Conservation (phyloP, 768 basidiomycete genomes). For the Amanita pallidorosea region DNA sequence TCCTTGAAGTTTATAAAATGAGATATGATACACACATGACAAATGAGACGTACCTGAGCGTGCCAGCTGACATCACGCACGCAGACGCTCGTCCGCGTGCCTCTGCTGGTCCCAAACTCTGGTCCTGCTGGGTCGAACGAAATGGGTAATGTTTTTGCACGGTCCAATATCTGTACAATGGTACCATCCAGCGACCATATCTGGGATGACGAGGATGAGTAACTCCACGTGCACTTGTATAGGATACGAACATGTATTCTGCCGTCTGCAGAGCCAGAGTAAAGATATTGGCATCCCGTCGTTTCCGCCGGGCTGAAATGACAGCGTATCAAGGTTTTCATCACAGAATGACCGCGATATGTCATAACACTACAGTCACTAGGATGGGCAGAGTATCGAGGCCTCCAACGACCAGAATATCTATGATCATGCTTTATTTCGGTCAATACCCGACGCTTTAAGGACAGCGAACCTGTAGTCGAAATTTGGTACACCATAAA, state of each 20-base stretch:
- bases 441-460: not conserved
- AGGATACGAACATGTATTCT: slow-evolving; percentile 57
- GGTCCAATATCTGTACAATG: slow-evolving; percentile 75
- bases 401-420: slow-evolving; percentile 55
- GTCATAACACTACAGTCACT: slow-evolving; percentile 92
- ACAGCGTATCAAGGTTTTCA: slow-evolving; percentile 89
- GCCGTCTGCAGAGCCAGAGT: slow-evolving; percentile 86
- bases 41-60: slow-evolving; percentile 40
- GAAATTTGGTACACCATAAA: slow-evolving; percentile 50
- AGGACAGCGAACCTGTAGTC: slow-evolving; percentile 67
- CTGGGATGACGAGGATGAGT: slow-evolving; percentile 26
- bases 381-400: slow-evolving; percentile 58
- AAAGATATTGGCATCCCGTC: slow-evolving; percentile 88
- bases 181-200: slow-evolving; percentile 94
- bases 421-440: slow-evolving; percentile 21
- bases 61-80: slow-evolving; percentile 98
- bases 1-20: slow-evolving; percentile 32
- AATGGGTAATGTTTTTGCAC: slow-evolving; percentile 61
- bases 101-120: slow-evolving; percentile 26
- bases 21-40: not conserved
- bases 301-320: slow-evolving; percentile 92
- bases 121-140: slow-evolving; percentile 59
- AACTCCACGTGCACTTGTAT: slow-evolving; percentile 1
- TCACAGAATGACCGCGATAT: slow-evolving; percentile 83
- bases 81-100: slow-evolving; percentile 31